These are phyloP conservation scores for Lactarius sanguifluus DNA, from an alignment of 768 basidiomycete genomes.

Conservation along the genomic window DNA sequence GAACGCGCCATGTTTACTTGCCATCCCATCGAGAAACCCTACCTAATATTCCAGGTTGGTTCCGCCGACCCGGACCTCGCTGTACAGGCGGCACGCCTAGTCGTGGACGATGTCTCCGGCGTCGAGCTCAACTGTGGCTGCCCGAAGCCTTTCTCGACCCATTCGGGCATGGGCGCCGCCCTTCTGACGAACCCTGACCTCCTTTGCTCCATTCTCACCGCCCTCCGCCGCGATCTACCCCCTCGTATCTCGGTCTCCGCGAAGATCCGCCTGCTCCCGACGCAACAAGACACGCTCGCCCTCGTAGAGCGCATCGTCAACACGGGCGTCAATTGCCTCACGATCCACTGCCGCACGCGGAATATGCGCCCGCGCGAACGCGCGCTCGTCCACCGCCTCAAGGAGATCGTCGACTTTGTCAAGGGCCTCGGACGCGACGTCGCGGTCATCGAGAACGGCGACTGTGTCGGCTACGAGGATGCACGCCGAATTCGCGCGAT, in stretches of 20 bases:
- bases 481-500: conserved; percentile 68
- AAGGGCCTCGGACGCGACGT: conserved; percentile 68
- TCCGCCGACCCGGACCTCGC: conserved; percentile 87
- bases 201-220: conserved; percentile 82
- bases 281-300: conserved; percentile 82
- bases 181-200: conserved; percentile 89
- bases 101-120: conserved; percentile 87
- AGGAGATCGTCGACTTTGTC: conserved; percentile 86
- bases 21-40: conserved; percentile 92
- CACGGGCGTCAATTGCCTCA: conserved; percentile 86
- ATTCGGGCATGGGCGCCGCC: conserved; percentile 95
- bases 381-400: conserved; percentile 75
- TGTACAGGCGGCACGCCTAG: conserved; percentile 84
- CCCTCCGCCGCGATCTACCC: conserved; percentile 70
- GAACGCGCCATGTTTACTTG: conserved; percentile 81
- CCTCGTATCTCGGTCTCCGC: conserved; percentile 85
- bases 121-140: conserved; percentile 98
- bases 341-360: conserved; percentile 92
- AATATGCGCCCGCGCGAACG: conserved; percentile 83
- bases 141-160: conserved; percentile 93
- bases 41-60: conserved; percentile 94
- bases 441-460: conserved; percentile 94
- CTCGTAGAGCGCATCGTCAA: conserved; percentile 86
- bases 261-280: conserved; percentile 87
- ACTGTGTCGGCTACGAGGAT: conserved; percentile 79